Evolutionary conservation across 768 basidiomycete genomes (phyloP).

Genomic region (Tephrocybe sp.): DNA sequence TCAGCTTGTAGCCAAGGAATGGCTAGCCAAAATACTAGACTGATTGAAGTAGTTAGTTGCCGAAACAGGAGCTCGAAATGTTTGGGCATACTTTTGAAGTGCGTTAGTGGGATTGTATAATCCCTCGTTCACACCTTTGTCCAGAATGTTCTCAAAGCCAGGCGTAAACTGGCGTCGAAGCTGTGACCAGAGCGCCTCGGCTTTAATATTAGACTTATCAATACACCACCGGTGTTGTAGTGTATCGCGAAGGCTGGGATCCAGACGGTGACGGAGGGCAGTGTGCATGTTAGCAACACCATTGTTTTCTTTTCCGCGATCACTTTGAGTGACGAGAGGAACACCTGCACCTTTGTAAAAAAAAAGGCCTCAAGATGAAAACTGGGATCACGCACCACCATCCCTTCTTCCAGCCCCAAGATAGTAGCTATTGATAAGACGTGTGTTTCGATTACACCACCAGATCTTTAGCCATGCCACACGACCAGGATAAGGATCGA

Average conservation of each 20-base stretch:
- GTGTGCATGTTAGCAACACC: constrained; percentile 47
- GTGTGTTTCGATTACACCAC: constrained; percentile 31
- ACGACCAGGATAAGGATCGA: constrained; percentile 28
- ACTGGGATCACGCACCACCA: constrained; percentile 23
- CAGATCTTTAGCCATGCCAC: constrained; percentile 32
- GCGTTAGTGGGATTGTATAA: constrained; percentile 22
- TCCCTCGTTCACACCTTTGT: constrained; percentile 26
- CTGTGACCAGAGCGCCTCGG: constrained; percentile 42
- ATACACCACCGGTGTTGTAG: constrained; percentile 42
- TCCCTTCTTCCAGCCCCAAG: constrained; percentile 19
- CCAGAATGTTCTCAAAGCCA: constrained; percentile 32
- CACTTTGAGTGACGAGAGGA: constrained; percentile 43
- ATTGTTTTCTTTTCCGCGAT: constrained; percentile 43
- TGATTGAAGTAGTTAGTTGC: constrained; percentile 8
- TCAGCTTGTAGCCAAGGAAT: constrained; percentile 42
- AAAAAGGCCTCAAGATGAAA: no score
- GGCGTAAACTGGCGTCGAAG: constrained; percentile 27
- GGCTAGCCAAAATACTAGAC: constrained; percentile 41
- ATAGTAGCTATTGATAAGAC: constrained; percentile 27
- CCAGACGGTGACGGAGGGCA: constrained; percentile 33
- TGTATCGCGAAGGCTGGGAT: constrained; percentile 34
- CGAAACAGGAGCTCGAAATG: background rate
- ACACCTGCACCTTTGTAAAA: constrained; percentile 30
- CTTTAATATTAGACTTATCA: constrained; percentile 38
- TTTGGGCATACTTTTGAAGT: background rate